phyloP scores from a whole-genome alignment of 192 early-diverging fungal species.

The Coemansia sp. region DNA sequence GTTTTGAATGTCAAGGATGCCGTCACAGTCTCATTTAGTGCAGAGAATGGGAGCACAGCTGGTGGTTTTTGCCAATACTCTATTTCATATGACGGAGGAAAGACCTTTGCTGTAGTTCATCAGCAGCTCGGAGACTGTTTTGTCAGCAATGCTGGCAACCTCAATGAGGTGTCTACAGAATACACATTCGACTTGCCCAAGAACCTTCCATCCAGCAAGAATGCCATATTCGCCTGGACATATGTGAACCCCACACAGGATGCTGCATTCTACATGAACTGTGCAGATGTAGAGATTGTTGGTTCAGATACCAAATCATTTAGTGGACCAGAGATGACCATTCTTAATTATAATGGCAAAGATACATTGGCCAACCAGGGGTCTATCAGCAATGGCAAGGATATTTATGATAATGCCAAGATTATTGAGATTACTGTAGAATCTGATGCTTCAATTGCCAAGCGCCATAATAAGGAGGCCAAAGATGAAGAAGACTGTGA shows the following conservation, averaged over 20 bases:
- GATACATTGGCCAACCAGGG: not conserved
- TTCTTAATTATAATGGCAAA: slow-evolving; percentile 24
- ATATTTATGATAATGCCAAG: slow-evolving; percentile 8
- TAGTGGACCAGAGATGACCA: slow-evolving; percentile 18
- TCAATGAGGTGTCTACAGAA: slow-evolving; percentile 16
- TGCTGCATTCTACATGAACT: slow-evolving; percentile 63
- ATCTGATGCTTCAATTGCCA: not conserved
- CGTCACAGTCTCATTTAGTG: slow-evolving; percentile 51
- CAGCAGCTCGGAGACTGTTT: slow-evolving; percentile 47
- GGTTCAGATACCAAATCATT: slow-evolving; percentile 16
- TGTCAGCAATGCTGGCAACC: slow-evolving; percentile 8
- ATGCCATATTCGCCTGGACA: slow-evolving; percentile 60
- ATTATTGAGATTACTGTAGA: slow-evolving; percentile 4
- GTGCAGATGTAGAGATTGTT: slow-evolving; percentile 23
- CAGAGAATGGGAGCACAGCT: slow-evolving; percentile 29
- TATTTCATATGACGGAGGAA: slow-evolving; percentile 61
- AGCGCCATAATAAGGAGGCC: not conserved
- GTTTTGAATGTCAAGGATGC: slow-evolving; percentile 55
- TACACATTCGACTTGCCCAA: slow-evolving; percentile 57
- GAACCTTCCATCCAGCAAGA: slow-evolving; percentile 52
- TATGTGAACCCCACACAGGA: slow-evolving; percentile 63
- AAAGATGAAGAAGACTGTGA: too few species aligned
- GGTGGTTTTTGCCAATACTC: slow-evolving; percentile 71
- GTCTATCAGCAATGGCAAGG: not conserved
- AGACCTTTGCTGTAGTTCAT: slow-evolving; percentile 61